Base-by-base conservation (phyloP, 2,329 filamentous ascomycete species). In the Colletotrichum eleusines region DNA sequence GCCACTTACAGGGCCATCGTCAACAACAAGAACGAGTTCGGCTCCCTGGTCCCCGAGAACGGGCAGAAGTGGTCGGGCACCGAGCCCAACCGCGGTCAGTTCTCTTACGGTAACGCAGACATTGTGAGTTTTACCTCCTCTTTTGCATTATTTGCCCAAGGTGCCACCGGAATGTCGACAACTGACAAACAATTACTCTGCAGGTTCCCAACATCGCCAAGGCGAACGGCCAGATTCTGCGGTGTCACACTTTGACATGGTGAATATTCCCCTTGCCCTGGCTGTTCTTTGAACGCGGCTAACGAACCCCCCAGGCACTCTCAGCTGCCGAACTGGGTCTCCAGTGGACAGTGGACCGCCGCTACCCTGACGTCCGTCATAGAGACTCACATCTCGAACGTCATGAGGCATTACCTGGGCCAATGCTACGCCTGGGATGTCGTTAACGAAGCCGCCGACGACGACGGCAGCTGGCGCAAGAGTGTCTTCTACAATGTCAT, bases 161-260 rank as follows among this genome's bases (percentile, higher is more conserved):
- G 18, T 18, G 5, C 18, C 12, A 16, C 9, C 8, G 18, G 2
- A 3, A 14, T 5, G 7, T 26, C 5, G 9, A 2, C 14, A 4
- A n/a, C 53, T 57, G 16, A 63, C 51, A 5, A 3, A 14, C 2
- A 18, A 2, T 1, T 12, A 1, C 9, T 14, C 8, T 11, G 12
- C 18, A 73, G 72, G 81, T 88, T 26, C 79, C 85, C 51, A 79
- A 83, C 57, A 79, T 86, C 23, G 86, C 86, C 16, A 80, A 81
- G 74, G 76, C 77, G 42, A 86, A 87, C 71, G 79, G 82, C 5
- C 84, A 88, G 78, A 74, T 88, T 33, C 75, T 92, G 62, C 83
- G 91, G 66, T 92, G 91, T 78, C 91, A 93, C 76, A 90, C 85
- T 62, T 75, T 85, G n/a, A 81, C 83, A 46, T 86, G 84, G 84